Evolutionary conservation across 148 eudicot genomes (phyloP).

Genomic region (Rheum nobile): DNA sequence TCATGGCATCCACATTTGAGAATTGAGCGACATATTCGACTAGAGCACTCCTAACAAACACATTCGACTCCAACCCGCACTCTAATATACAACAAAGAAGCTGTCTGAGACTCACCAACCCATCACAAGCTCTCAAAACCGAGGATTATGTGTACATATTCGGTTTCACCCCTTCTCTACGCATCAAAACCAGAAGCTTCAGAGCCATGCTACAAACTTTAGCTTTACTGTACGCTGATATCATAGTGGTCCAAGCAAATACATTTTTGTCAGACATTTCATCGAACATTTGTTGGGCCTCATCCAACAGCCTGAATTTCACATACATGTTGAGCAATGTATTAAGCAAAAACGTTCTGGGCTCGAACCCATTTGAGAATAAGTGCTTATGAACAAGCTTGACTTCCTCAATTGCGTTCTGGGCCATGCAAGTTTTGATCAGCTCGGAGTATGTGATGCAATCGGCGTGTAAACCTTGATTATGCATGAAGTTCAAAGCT

Average conservation of each 20-base stretch:
- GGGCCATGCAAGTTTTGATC: constrained; percentile 28
- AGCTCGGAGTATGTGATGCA: constrained; percentile 30
- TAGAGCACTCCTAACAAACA: constrained; percentile 39
- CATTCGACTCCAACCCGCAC: constrained; percentile 34
- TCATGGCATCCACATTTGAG: constrained; percentile 63
- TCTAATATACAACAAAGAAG: constrained; percentile 29
- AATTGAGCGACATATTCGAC: constrained; percentile 24
- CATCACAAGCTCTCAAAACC: constrained; percentile 36
- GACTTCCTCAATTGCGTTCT: constrained; percentile 25
- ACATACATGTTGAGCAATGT: constrained; percentile 37
- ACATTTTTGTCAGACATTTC: constrained; percentile 42
- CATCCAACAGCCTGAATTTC: constrained; percentile 28
- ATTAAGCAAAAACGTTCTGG: constrained; percentile 25
- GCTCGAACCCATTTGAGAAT: constrained; percentile 24
- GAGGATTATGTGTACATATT: constrained; percentile 42
- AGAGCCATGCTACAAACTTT: constrained; percentile 22
- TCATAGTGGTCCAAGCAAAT: constrained; percentile 40
- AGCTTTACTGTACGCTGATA: constrained; percentile 33
- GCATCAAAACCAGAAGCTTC: constrained; percentile 30
- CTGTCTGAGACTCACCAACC: constrained; percentile 24
- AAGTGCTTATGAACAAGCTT: constrained; percentile 34
- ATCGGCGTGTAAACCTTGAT: constrained; percentile 21
- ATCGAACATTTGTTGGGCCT: constrained; percentile 34
- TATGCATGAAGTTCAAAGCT: constrained; percentile 23
- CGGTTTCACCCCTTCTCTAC: constrained; percentile 24